phyloP scores from a whole-genome alignment of 805 yeast species.

The Starmera caribaea region DNA sequence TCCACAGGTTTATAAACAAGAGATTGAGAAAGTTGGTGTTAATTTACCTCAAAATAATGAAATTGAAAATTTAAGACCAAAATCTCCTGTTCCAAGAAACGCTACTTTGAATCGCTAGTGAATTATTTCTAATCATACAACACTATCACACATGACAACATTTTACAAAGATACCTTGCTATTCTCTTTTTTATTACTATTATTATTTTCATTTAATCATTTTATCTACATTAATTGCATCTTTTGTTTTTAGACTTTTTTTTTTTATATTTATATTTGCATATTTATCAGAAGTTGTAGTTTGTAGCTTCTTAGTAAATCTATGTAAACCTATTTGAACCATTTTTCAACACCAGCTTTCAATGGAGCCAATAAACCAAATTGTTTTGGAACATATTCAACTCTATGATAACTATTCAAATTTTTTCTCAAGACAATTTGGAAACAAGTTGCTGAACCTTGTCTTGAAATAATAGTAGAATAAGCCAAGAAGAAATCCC shows the following conservation, averaged over 20 bases:
- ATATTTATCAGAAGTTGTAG: too few species aligned
- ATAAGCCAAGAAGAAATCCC: slow-evolving; percentile 83
- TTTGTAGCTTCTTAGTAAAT: too few species aligned
- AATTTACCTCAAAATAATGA: slow-evolving; percentile 62
- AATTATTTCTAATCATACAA: too few species aligned
- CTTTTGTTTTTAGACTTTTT: too few species aligned
- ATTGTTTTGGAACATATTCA: slow-evolving; percentile 70
- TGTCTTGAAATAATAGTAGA: slow-evolving; percentile 84
- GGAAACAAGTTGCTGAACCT: slow-evolving; percentile 89
- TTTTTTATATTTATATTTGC: too few species aligned
- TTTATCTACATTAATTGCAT: too few species aligned
- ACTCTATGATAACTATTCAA: slow-evolving; percentile 76
- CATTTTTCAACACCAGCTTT: slow-evolving; percentile 41
- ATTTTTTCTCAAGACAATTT: slow-evolving; percentile 85
- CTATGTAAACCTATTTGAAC: slow-evolving; percentile 30
- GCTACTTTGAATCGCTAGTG: neutral
- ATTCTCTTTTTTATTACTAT: too few species aligned
- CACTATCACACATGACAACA: too few species aligned
- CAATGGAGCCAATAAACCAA: slow-evolving; percentile 56
- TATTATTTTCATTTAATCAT: too few species aligned
- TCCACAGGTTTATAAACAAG: slow-evolving; percentile 33
- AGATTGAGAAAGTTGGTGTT: slow-evolving; percentile 33
- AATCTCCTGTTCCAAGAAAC: slow-evolving; percentile 45
- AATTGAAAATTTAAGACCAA: slow-evolving; percentile 76
- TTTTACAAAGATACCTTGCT: too few species aligned